phyloP scores from a whole-genome alignment of 2,329 filamentous ascomycete genomes.

The Calonectria ilicicola region DNA sequence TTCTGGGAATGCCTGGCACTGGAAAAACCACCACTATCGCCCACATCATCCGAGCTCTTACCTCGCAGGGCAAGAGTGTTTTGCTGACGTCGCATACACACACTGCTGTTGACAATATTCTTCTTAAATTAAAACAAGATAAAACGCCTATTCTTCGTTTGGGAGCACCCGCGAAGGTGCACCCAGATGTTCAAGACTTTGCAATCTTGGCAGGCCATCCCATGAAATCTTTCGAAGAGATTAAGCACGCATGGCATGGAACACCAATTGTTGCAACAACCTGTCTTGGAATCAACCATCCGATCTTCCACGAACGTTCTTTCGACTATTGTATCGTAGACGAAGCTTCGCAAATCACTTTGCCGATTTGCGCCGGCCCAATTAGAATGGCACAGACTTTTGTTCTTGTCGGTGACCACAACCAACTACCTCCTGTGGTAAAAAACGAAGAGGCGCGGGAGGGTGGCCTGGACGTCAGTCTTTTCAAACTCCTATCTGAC shows the following conservation, averaged over 20 bases:
- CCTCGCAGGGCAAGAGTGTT: conserved; percentile 91
- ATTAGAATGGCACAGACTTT: conserved; percentile 94
- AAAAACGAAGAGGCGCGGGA: conserved; percentile 89
- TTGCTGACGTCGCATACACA: conserved; percentile 96
- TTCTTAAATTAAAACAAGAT: conserved; percentile 88
- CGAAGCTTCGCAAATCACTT: conserved; percentile 95
- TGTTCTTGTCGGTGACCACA: conserved; percentile 95
- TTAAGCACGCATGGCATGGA: conserved; percentile 85
- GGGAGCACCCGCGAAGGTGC: conserved; percentile 86
- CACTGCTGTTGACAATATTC: conserved; percentile 97
- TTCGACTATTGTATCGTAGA: conserved; percentile 99
- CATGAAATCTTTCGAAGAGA: conserved; percentile 83
- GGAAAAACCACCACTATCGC: conserved; percentile 99
- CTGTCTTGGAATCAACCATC: conserved; percentile 91
- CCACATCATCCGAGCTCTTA: conserved; percentile 92
- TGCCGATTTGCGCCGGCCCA: conserved; percentile 93
- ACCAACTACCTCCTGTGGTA: conserved; percentile 93
- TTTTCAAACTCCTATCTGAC: conserved; percentile 95
- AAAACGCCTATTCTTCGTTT: conserved; percentile 86
- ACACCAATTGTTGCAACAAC: conserved; percentile 94
- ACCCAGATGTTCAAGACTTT: conserved; percentile 88
- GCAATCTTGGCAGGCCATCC: conserved; percentile 81
- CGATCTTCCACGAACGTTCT: conserved; percentile 85
- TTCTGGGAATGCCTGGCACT: conserved; percentile 97
- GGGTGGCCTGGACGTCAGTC: conserved; percentile 89